A percentile compares a stretch with the other conserved stretches of the same genome.
phyloP scores from a whole-genome alignment of 306 rosid genomes.

The Adenanthera pavonina region DNA sequence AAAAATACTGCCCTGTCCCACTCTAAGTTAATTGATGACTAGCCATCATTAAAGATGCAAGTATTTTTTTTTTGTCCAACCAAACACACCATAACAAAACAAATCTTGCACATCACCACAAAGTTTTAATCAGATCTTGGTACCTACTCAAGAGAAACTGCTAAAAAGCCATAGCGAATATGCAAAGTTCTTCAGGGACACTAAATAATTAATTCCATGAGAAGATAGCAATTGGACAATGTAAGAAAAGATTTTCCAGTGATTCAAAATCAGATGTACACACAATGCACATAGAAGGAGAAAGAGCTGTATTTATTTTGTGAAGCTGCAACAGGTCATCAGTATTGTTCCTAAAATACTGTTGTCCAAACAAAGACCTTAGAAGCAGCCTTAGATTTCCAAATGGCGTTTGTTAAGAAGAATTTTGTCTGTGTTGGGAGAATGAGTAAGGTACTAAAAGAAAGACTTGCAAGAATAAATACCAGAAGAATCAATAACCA shows the following conservation, averaged over 20 bases:
- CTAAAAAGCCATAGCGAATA: not conserved
- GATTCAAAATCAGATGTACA: not conserved
- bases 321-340: not conserved
- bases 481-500: not conserved
- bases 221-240: not conserved
- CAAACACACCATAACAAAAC: not conserved
- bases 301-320: not conserved
- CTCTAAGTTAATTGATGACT: not conserved
- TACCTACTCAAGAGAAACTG: not conserved
- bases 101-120: not conserved
- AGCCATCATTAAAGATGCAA: not conserved
- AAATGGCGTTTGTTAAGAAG: not conserved
- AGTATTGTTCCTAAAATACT: not conserved
- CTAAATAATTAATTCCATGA: not conserved
- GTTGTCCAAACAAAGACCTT: not conserved
- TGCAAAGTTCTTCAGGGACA: not conserved
- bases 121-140: not conserved
- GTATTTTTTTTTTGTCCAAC: not conserved
- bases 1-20: not conserved
- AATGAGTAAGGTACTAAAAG: slow-evolving; percentile 7
- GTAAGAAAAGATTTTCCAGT: not conserved
- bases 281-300: not conserved
- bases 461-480: not conserved
- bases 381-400: not conserved
- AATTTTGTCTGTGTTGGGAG: not conserved